A percentile compares a stretch with the other conserved stretches of the same genome.
These are phyloP conservation scores for Teratosphaeria gauchensis DNA, from an alignment of 2,329 filamentous ascomycete genomes.

Conservation along the genomic window DNA sequence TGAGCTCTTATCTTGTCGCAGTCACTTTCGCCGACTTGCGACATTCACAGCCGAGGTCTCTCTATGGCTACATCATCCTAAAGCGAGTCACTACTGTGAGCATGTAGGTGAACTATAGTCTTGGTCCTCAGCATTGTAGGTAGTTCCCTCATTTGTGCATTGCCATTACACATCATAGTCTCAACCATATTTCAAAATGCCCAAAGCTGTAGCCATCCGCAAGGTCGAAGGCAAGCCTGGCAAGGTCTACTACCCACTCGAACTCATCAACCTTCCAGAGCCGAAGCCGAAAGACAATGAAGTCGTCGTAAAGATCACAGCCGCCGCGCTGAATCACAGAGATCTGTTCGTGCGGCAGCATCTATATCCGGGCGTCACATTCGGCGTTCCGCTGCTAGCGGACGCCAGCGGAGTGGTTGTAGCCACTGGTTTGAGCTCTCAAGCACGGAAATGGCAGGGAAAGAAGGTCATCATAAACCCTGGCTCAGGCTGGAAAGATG, in stretches of 20 bases:
- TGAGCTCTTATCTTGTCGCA: background rate
- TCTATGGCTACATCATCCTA: background rate
- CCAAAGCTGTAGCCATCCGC: slow-evolving; percentile 52
- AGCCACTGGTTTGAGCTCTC: slow-evolving; percentile 46
- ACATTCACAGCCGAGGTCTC: background rate
- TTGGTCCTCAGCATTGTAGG: background rate
- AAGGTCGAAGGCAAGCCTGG: slow-evolving; percentile 75
- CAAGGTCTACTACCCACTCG: slow-evolving; percentile 69
- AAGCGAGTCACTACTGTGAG: background rate
- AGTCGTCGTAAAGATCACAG: slow-evolving; percentile 64
- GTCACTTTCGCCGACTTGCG: background rate
- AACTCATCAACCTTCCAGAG: slow-evolving; percentile 50
- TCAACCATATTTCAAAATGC: slow-evolving; percentile 26
- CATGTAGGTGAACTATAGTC: background rate
- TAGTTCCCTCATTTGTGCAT: background rate
- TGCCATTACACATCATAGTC: background rate
- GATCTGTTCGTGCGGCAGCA: slow-evolving; percentile 91
- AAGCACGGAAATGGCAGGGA: slow-evolving; percentile 47
- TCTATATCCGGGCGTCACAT: slow-evolving; percentile 78
- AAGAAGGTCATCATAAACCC: slow-evolving; percentile 73
- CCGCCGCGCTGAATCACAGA: slow-evolving; percentile 84
- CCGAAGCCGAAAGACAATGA: slow-evolving; percentile 51
- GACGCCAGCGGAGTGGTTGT: slow-evolving; percentile 74
- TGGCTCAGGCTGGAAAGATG: slow-evolving; percentile 63
- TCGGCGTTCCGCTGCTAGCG: slow-evolving; percentile 66